phyloP scores from a whole-genome alignment of 1,284 basidiomycete species.

The Ustilago crameri region DNA sequence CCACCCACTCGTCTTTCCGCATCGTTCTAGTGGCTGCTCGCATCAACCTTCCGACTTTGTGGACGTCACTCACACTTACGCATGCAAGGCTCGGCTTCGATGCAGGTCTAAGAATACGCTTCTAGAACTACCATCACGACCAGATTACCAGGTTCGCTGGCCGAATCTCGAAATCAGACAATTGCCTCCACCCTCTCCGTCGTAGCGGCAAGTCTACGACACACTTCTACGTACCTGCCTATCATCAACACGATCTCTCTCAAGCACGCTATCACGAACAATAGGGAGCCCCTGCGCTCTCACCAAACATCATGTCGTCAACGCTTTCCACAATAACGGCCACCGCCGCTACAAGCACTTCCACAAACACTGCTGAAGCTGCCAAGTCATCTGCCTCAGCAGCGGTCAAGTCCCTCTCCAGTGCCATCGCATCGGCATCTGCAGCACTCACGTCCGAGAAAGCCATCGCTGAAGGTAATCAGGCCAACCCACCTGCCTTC shows the following conservation, averaged over 20 bases:
- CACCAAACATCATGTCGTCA: conserved; percentile 25
- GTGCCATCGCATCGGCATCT: conserved; percentile 56
- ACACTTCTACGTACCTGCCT: too few relatives aligned
- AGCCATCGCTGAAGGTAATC: conserved; percentile 44
- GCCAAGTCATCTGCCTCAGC: conserved; percentile 48
- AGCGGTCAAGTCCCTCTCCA: conserved; percentile 51
- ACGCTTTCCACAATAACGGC: conserved; percentile 30
- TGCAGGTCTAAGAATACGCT: too few relatives aligned
- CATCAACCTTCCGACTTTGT: neutral
- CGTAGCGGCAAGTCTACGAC: too few relatives aligned
- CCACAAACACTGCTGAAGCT: conserved; percentile 29
- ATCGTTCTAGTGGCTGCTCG: neutral
- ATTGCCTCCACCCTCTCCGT: too few relatives aligned
- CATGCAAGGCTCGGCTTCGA: neutral
- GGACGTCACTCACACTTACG: neutral
- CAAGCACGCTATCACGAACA: too few relatives aligned
- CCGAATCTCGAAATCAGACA: conserved; percentile 2
- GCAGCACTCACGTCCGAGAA: conserved; percentile 56
- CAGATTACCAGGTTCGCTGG: conserved; percentile 13
- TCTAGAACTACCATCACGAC: neutral
- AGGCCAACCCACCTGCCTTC: conserved; percentile 65
- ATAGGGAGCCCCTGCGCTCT: conserved; percentile 11
- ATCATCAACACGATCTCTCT: too few relatives aligned
- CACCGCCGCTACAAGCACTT: conserved; percentile 14
- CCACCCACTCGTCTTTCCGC: neutral